phyloP scores from a whole-genome alignment of 1,284 basidiomycete species.

The Boletus smithii region DNA sequence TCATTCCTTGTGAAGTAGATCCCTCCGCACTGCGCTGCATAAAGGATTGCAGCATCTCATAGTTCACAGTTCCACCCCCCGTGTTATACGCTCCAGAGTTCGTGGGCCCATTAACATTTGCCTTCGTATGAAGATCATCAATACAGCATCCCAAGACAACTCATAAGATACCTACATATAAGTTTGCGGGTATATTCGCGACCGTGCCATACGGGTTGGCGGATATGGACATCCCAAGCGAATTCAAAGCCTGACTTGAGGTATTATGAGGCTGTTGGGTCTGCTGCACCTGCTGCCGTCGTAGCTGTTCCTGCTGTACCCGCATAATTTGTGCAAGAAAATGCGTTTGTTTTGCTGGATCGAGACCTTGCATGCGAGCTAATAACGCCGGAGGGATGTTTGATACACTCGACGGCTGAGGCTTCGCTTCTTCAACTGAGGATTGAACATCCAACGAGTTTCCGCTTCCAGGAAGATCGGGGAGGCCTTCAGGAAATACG shows the following conservation, averaged over 20 bases:
- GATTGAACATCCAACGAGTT: constrained; percentile 13
- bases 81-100: constrained; percentile 13
- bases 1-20: constrained; percentile 26
- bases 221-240: constrained; percentile 14
- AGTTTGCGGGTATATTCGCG: constrained; percentile 13
- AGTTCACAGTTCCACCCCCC: constrained; percentile 39
- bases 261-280: constrained; percentile 19
- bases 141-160: background rate
- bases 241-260: constrained; percentile 14
- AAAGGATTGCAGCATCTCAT: constrained; percentile 61
- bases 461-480: constrained; percentile 42
- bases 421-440: constrained; percentile 22
- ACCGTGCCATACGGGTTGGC: constrained; percentile 11
- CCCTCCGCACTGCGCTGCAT: constrained; percentile 51
- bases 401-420: background rate
- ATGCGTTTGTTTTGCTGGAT: constrained; percentile 23
- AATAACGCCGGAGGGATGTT: constrained; percentile 14
- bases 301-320: constrained; percentile 27
- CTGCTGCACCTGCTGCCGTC: constrained; percentile 33
- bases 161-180: constrained; percentile 17
- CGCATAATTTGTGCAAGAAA: constrained; percentile 19
- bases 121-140: constrained; percentile 15
- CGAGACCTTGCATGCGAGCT: constrained; percentile 26
- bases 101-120: constrained; percentile 8
- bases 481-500: constrained; percentile 58